phyloP scores from a whole-genome alignment of 768 basidiomycete genomes.

The Termitomyces sp. region DNA sequence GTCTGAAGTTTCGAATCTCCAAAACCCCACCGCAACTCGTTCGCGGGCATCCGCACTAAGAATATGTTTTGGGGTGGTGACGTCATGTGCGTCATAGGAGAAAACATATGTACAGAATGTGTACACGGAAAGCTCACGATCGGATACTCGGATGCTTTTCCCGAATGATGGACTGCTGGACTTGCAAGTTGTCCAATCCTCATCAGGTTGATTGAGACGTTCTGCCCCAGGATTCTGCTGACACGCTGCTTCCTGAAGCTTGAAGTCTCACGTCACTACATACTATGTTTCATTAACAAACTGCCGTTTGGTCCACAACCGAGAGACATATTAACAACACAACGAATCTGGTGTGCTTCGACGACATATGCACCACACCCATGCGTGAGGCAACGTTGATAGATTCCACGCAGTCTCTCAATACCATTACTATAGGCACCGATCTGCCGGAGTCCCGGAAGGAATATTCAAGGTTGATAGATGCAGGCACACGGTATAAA shows the following conservation, averaged over 20 bases:
- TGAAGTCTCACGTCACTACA: slow-evolving; percentile 1
- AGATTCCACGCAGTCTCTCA: not conserved
- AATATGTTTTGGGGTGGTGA: slow-evolving; percentile 7
- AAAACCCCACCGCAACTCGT: not conserved
- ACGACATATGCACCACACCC: not conserved
- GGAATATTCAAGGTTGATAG: not conserved
- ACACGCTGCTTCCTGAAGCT: not conserved
- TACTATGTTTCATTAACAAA: not conserved
- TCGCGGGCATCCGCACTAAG: slow-evolving; percentile 9
- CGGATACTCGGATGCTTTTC: not conserved
- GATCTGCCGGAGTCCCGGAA: not conserved
- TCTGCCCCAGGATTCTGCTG: not conserved
- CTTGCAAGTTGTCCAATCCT: not conserved
- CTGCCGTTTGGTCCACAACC: not conserved
- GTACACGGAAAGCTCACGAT: not conserved
- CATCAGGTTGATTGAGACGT: slow-evolving; percentile 6
- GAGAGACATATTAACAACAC: not conserved
- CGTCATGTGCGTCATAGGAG: not conserved
- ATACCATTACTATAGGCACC: not conserved
- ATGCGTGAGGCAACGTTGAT: not conserved
- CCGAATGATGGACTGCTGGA: not conserved
- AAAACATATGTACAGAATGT: not conserved
- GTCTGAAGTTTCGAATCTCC: not conserved
- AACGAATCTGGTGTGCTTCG: not conserved
- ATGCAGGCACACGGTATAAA: not conserved